A percentile compares a stretch with the other conserved stretches of the same genome.
phyloP scores from a whole-genome alignment of 768 basidiomycete species.

The Mycena rosella region DNA sequence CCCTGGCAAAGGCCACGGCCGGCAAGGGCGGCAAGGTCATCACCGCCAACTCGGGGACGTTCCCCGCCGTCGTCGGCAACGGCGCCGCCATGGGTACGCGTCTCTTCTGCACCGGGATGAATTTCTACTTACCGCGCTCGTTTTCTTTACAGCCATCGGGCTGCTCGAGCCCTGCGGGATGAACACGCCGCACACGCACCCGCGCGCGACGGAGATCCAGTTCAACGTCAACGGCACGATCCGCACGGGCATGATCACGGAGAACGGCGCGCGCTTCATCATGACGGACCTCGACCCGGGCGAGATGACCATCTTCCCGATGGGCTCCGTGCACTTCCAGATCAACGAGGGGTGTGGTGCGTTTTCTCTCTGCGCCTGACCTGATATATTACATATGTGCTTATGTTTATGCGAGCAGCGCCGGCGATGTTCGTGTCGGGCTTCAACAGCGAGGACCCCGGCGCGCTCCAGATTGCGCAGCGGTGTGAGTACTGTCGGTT shows the following conservation, averaged over 20 bases:
- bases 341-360: constrained; percentile 35
- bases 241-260: constrained; percentile 37
- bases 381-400: too few relatives aligned
- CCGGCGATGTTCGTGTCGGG: constrained; percentile 36
- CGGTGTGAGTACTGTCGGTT: constrained; percentile 23
- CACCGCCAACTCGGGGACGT: constrained; percentile 30
- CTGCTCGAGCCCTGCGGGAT: constrained; percentile 32
- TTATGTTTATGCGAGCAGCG: neutral
- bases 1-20: constrained; percentile 1
- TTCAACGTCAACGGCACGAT: constrained; percentile 37
- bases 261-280: constrained; percentile 38
- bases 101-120: too few relatives aligned
- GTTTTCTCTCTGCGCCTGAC: constrained; percentile 34
- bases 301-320: constrained; percentile 33
- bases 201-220: constrained; percentile 38
- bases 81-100: constrained; percentile 34
- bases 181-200: constrained; percentile 38
- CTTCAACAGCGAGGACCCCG: constrained; percentile 31
- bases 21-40: constrained; percentile 20
- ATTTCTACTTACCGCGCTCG: neutral
- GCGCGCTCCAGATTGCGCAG: constrained; percentile 33
- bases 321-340: constrained; percentile 37
- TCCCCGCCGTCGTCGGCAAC: constrained; percentile 36
- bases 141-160: constrained; percentile 25
- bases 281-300: constrained; percentile 30